Percentiles rank a stretch among this genome's conserved stretches.
Conservation (phyloP, 2,329 filamentous ascomycete species). For the Beauveria asiatica region DNA sequence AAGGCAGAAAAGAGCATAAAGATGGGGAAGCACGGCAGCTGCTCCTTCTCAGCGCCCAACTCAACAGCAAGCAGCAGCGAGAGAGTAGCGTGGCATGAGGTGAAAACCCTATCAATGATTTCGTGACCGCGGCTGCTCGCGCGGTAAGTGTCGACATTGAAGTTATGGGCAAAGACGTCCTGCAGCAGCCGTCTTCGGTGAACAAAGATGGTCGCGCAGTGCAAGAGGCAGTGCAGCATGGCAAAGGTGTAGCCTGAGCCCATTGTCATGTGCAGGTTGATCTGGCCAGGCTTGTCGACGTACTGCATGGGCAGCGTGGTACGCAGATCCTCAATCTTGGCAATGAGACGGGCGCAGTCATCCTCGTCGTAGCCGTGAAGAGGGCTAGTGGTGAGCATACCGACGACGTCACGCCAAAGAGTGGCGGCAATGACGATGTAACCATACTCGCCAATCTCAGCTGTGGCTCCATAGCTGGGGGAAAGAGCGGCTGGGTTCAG, state of each 20-base stretch:
- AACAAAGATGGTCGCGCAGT: slow-evolving; percentile 53
- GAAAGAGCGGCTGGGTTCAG: slow-evolving; percentile 26
- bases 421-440: slow-evolving; percentile 53
- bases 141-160: slow-evolving; percentile 46
- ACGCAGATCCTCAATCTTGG: slow-evolving; percentile 47
- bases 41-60: slow-evolving; percentile 47
- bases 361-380: slow-evolving; percentile 45
- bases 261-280: slow-evolving; percentile 56
- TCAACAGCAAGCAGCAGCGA: slow-evolving; percentile 48
- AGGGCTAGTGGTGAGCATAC: slow-evolving; percentile 49
- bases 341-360: slow-evolving; percentile 41
- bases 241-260: slow-evolving; percentile 54
- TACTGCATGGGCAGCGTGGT: slow-evolving; percentile 49
- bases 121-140: slow-evolving; percentile 41
- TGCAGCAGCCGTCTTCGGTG: slow-evolving; percentile 52
- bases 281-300: slow-evolving; percentile 52
- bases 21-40: slow-evolving; percentile 51
- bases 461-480: slow-evolving; percentile 30
- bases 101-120: slow-evolving; percentile 48
- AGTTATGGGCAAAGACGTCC: slow-evolving; percentile 43
- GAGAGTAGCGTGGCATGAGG: slow-evolving; percentile 50
- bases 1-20: slow-evolving; percentile 57
- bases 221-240: slow-evolving; percentile 53
- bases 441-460: slow-evolving; percentile 52
- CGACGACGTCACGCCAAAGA: slow-evolving; percentile 53